phyloP scores from a whole-genome alignment of 2,329 filamentous ascomycete species.

The Paradendryphiella salina region DNA sequence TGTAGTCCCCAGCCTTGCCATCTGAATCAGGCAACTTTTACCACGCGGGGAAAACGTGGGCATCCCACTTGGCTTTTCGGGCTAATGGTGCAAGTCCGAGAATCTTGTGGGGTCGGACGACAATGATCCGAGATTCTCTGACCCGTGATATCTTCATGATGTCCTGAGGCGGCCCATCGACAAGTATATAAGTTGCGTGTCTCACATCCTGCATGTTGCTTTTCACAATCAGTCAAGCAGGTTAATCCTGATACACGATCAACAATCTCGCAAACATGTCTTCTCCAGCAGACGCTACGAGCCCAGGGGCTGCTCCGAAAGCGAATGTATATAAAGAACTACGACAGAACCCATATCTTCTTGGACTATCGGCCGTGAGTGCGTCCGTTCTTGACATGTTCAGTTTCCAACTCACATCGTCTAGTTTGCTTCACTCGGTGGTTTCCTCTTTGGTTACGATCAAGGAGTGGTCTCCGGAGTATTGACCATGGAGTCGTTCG shows the following conservation, averaged over 20 bases:
- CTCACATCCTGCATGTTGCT: background rate
- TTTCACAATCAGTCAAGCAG: background rate
- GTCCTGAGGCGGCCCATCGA: background rate
- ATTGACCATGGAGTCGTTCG: constrained; percentile 28
- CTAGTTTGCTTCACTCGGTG: constrained; percentile 27
- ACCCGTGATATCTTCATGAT: constrained; percentile 12
- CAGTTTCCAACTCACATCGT: background rate
- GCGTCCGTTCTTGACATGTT: fast-evolving
- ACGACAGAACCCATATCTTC: constrained; percentile 26
- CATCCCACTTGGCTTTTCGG: constrained; percentile 1
- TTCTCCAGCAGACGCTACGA: background rate
- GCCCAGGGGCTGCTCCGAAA: constrained; percentile 11
- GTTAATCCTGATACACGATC: background rate
- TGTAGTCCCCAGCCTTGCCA: constrained; percentile 4
- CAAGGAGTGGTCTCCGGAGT: constrained; percentile 28
- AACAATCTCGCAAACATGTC: background rate
- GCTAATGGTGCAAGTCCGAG: constrained; percentile 4
- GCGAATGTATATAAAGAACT: constrained; percentile 27
- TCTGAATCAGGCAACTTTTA: constrained; percentile 12
- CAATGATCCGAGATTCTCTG: constrained; percentile 19
- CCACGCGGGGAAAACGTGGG: constrained; percentile 14
- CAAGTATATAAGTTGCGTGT: constrained; percentile 11
- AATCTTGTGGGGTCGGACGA: constrained; percentile 20
- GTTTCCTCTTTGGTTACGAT: constrained; percentile 30
- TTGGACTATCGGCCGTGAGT: constrained; percentile 24